phyloP scores from a whole-genome alignment of 2,329 filamentous ascomycete genomes.

The Leptographium radiaticola region DNA sequence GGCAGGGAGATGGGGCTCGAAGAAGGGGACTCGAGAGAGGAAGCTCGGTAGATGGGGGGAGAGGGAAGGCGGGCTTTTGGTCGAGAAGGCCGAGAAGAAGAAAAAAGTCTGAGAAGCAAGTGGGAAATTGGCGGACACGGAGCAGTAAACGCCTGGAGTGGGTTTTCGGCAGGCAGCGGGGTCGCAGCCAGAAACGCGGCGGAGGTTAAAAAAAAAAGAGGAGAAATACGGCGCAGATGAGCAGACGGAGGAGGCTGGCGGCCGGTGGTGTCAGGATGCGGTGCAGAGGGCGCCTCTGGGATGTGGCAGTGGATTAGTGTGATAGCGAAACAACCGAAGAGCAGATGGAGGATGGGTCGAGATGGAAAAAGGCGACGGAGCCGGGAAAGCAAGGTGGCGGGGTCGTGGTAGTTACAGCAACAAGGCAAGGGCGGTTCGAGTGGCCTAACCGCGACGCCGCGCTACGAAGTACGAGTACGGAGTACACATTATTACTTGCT shows the following conservation, averaged over 20 bases:
- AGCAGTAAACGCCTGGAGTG: background rate
- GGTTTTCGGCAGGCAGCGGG: slow-evolving; percentile 1
- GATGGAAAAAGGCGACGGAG: slow-evolving; percentile 3
- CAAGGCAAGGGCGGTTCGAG: background rate
- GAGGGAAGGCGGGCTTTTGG: background rate
- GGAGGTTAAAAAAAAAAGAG: background rate
- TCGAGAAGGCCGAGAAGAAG: background rate
- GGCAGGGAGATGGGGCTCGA: background rate
- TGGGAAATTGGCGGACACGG: background rate
- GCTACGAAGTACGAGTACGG: background rate
- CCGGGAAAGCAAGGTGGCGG: slow-evolving; percentile 9
- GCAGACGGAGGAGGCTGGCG: background rate
- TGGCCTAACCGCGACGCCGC: background rate
- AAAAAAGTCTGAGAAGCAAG: background rate
- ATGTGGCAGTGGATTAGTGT: background rate
- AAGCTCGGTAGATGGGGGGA: background rate
- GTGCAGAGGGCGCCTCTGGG: background rate
- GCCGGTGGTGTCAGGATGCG: too few relatives aligned
- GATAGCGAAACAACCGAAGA: background rate
- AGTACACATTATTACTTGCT: background rate
- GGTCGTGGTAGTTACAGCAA: slow-evolving; percentile 7
- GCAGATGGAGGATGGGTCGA: background rate
- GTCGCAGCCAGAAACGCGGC: background rate
- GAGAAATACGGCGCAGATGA: background rate
- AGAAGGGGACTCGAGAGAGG: background rate